A percentile compares a stretch with the other conserved stretches of the same genome.
Conservation (phyloP, 2,329 filamentous ascomycete genomes). For the Aureobasidium melanogenum region DNA sequence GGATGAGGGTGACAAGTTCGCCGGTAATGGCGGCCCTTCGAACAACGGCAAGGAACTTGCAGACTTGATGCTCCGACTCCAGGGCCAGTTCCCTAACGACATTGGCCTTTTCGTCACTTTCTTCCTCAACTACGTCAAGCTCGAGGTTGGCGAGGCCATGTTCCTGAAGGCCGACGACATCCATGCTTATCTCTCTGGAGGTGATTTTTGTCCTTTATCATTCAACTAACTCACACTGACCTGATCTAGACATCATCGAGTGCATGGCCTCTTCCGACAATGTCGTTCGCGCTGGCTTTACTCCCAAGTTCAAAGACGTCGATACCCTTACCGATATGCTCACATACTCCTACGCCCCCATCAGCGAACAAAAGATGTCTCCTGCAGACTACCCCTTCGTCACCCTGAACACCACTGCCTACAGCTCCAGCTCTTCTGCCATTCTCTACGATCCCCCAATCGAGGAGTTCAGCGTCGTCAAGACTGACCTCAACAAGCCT, state of each 20-base stretch:
- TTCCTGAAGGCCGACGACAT: conserved; percentile 96
- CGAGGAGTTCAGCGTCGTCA: conserved; percentile 87
- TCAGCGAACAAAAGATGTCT: conserved; percentile 87
- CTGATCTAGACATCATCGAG: conserved; percentile 73
- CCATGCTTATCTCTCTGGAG: conserved; percentile 80
- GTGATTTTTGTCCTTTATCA: conserved; percentile 17
- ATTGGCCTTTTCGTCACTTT: conserved; percentile 93
- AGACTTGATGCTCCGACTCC: conserved; percentile 66
- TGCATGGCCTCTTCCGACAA: conserved; percentile 99
- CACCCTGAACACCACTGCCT: conserved; percentile 71
- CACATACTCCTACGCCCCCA: conserved; percentile 92
- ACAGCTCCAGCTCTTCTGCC: conserved; percentile 64
- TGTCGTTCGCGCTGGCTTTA: conserved; percentile 93
- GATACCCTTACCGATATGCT: conserved; percentile 80
- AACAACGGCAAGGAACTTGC: conserved; percentile 63
- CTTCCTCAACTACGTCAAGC: conserved; percentile 90
- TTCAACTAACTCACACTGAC: background rate
- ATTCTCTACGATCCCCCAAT: conserved; percentile 90
- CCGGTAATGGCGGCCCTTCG: conserved; percentile 59
- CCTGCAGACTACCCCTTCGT: conserved; percentile 79
- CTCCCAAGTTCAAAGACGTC: conserved; percentile 97
- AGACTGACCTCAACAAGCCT: conserved; percentile 59
- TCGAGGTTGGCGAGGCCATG: conserved; percentile 84
- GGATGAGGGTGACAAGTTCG: conserved; percentile 62
- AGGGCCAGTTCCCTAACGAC: conserved; percentile 78